Base-by-base conservation (phyloP, 768 basidiomycete genomes). In the Asterophora lycoperdoides region DNA sequence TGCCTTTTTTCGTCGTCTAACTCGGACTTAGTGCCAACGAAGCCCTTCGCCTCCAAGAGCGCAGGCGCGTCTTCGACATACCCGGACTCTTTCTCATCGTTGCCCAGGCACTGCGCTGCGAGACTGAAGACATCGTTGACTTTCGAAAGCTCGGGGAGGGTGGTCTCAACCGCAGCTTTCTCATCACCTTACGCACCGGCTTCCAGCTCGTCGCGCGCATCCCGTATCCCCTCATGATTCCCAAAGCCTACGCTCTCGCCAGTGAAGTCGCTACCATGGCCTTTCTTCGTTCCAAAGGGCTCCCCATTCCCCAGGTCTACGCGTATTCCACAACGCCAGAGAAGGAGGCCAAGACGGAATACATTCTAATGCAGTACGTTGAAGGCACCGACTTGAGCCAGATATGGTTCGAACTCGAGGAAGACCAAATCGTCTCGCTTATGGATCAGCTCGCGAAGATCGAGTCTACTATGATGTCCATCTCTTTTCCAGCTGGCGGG, bases 401-500 rank as follows among this genome's bases (percentile, higher is more conserved):
- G 17, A 49, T 70, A 37, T 72, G 67, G 67, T 48, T 46, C 18
- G 51, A 56, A 11, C 60, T 73, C 20, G 51, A 54, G 54, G 59
- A 66, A 46, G 41, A 38, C 23, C 61, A 70, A 40, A 60, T 71
- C 54, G 47, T 55, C 42, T 71, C 69, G 14, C 32, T 75, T 51
- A 36, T 68, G 51, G 60, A 60, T 46, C 69, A 75, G 56, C 63
- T 75, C 18, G 60, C 56, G 44, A 36, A 72, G 48, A 46, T 74
- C 50, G 74, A 76, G 63, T 61, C 68, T 2, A 48, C 8, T 1
- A 68, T 74, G 63, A 73, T 75, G 72, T 69, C 68, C 18, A 61
- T 69, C 20, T 7, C 66, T 39, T 73, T 73, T 55, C 72, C 73
- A 1, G 72, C 70, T 60, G 68, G 73, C 45, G 71, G 74, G 53